Base-by-base conservation (phyloP, 805 yeast species). In the Phaffomyces thermotolerans region DNA sequence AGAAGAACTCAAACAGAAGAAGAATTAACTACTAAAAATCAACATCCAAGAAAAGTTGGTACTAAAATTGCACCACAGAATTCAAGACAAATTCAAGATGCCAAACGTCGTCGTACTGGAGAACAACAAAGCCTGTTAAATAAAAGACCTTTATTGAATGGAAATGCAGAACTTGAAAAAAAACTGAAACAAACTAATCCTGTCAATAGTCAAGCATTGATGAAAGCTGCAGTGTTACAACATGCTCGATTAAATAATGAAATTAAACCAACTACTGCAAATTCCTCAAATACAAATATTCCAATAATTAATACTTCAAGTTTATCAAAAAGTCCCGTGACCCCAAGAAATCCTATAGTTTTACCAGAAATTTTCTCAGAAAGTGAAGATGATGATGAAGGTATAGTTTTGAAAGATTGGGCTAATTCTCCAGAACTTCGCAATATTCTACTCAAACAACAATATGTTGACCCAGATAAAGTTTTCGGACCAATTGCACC, bases 401-500 rank as follows among this genome's bases (percentile, higher is more conserved):
- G 73, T 14, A 65, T 67, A 31, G 67, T 72, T 14, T 60, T 78
- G 36, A 71, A 72, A 35, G 73, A 72, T 35, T 81, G 87, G 87
- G 86, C 85, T 3, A 66, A 70, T 44, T 72, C 83, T 2, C 81
- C 84, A 5, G 74, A 72, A 45, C 58, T 80, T 41, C 68, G 70
- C 36, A 65, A 67, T 27, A 65, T 71, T 31, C 62, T 79, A 33
- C 49, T 62, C 22, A 55, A 62, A 20, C 75, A 71, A 46, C 82
- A 78, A 55, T 59, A 57, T 25, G 64, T 81, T 47, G 81, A 87
- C 54, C 90, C 93, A 0, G 78, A 71, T 48, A 58, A 69, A 17
- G 74, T 87, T 1, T 86, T 88, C 64, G 95, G 95, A 0, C 81
- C 84, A 7, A 74, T 84, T 29, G 83, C 84, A 0, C 79, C 79